phyloP scores from a whole-genome alignment of 75 land plant species.

The Azolla pinnata region DNA sequence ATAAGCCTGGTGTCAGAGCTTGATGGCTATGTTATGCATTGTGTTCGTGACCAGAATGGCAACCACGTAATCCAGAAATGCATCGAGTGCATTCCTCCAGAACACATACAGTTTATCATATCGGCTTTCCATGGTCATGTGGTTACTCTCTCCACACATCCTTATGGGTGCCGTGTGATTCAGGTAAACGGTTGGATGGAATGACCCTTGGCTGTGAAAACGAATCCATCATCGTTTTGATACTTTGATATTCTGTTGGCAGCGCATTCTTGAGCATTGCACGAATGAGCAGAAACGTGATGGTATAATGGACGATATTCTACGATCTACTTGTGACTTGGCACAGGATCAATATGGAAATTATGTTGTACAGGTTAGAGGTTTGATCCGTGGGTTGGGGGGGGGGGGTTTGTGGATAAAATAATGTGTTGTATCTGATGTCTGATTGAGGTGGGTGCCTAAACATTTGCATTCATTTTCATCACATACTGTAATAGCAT shows the following conservation, averaged over 20 bases:
- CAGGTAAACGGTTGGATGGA: slow-evolving; percentile 44
- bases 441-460: no score
- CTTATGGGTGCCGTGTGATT: slow-evolving; percentile 98
- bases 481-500: no score
- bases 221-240: not conserved
- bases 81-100: slow-evolving; percentile 82
- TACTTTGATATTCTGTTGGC: slow-evolving; percentile 2
- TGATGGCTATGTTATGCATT: slow-evolving; percentile 85
- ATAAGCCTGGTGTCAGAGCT: slow-evolving; percentile 71
- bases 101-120: slow-evolving; percentile 75
- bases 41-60: slow-evolving; percentile 97
- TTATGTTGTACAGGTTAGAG: slow-evolving; percentile 81
- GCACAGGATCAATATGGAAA: slow-evolving; percentile 98
- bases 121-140: slow-evolving; percentile 80
- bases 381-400: not conserved
- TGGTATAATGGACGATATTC: slow-evolving; percentile 81
- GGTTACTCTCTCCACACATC: slow-evolving; percentile 79
- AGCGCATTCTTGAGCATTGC: slow-evolving; percentile 96
- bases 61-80: slow-evolving; percentile 99
- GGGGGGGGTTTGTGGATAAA: not conserved
- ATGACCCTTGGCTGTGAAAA: not conserved
- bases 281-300: slow-evolving; percentile 57
- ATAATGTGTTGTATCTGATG: no score
- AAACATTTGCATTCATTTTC: no score
- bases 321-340: slow-evolving; percentile 62